Conservation (phyloP, 345 rosid species). For the Aquilaria malaccensis region DNA sequence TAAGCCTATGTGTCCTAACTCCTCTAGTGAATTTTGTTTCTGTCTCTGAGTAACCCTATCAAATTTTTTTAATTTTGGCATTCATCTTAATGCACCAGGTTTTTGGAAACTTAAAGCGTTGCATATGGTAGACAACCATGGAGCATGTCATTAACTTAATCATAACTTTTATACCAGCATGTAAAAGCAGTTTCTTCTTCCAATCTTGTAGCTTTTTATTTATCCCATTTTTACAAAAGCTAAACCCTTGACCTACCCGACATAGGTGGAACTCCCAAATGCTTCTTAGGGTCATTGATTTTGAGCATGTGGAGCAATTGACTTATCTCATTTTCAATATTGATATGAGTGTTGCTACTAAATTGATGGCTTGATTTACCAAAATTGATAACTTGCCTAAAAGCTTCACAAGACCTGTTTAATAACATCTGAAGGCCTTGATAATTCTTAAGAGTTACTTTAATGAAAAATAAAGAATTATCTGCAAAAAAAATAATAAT, state of each 20-base stretch:
- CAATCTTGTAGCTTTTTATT: neutral
- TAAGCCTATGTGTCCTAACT: too few species aligned
- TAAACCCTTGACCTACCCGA: neutral
- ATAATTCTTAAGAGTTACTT: neutral
- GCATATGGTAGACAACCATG: too few species aligned
- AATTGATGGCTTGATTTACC: neutral
- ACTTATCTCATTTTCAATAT: neutral
- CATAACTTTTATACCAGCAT: neutral
- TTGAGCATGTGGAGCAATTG: neutral
- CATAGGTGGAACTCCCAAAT: neutral
- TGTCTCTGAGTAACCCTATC: too few species aligned
- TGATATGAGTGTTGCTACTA: neutral
- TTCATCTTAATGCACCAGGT: too few species aligned
- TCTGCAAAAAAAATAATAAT: neutral
- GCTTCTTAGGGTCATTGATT: neutral
- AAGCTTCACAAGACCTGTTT: neutral
- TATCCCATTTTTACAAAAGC: neutral
- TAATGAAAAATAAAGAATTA: neutral
- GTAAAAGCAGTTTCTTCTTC: neutral
- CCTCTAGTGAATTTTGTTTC: too few species aligned
- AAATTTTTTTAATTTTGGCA: too few species aligned
- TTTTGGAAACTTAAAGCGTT: too few species aligned
- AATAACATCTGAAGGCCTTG: neutral
- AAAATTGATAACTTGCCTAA: neutral
- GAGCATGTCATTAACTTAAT: neutral